These are phyloP conservation scores for Kwoniella sp. DNA, from an alignment of 768 basidiomycete genomes.

Conservation along the genomic window DNA sequence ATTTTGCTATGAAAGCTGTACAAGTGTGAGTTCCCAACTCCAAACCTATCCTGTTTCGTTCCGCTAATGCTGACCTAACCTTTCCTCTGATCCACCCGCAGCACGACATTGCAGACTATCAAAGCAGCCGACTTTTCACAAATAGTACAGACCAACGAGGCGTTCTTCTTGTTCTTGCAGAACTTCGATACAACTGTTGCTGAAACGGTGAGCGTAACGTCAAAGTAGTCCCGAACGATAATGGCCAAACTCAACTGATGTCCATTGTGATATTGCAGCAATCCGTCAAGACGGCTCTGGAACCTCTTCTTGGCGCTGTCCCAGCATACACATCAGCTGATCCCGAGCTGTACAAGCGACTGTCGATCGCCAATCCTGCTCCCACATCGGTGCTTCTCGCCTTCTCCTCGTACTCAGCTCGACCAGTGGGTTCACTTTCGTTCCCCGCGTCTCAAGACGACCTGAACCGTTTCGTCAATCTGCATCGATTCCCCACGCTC, in stretches of 20 bases:
- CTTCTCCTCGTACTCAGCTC: conserved; percentile 66
- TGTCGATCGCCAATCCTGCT: conserved; percentile 47
- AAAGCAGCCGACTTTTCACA: conserved; percentile 42
- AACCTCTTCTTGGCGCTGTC: conserved; percentile 61
- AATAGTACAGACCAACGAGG: conserved; percentile 59
- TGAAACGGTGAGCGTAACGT: conserved; percentile 56
- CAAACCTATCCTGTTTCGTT: too few relatives aligned
- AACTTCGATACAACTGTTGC: conserved; percentile 50
- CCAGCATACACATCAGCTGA: conserved; percentile 60
- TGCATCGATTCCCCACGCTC: conserved; percentile 71
- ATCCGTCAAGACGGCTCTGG: conserved; percentile 63
- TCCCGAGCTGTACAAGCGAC: conserved; percentile 52
- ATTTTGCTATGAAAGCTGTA: conserved; percentile 74
- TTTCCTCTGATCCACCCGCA: too few relatives aligned
- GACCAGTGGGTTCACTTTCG: conserved; percentile 57
- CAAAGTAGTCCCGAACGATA: too few relatives aligned
- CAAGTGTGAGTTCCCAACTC: conserved; percentile 65
- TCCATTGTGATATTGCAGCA: conserved; percentile 46
- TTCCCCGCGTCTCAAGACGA: conserved; percentile 45
- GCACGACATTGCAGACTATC: conserved; percentile 37
- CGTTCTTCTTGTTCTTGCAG: conserved; percentile 66
- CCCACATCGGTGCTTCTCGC: conserved; percentile 61
- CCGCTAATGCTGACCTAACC: too few relatives aligned
- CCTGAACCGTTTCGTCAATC: conserved; percentile 64
- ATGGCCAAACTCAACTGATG: conserved; percentile 36